Conservation (phyloP, 148 eudicot species). For the Nyssa sinensis region DNA sequence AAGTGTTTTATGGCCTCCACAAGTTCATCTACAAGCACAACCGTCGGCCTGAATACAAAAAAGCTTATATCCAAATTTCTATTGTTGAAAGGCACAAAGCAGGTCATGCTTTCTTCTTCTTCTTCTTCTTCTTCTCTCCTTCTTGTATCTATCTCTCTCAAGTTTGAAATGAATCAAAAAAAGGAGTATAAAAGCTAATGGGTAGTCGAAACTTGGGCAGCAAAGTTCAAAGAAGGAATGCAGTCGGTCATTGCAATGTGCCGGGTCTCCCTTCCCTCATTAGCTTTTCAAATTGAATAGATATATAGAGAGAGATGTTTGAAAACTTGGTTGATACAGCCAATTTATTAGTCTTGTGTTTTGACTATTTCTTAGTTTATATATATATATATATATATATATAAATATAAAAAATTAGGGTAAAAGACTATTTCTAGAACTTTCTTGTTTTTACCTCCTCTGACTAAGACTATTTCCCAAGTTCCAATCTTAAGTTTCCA, state of each 20-base stretch:
- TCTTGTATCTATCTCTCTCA: neutral
- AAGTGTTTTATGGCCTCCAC: conserved; percentile 35
- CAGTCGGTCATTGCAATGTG: neutral
- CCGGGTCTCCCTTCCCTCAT: neutral
- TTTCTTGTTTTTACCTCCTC: no score
- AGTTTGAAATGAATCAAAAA: no score
- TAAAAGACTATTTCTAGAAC: no score
- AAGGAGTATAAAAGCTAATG: neutral
- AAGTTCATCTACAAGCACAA: conserved; percentile 38
- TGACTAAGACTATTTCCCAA: no score
- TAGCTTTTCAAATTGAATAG: neutral
- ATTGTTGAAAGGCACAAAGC: conserved; percentile 42
- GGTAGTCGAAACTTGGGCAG: neutral
- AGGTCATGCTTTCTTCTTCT: conserved; percentile 27
- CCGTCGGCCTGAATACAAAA: conserved; percentile 36
- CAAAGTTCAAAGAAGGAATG: neutral
- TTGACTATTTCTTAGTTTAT: conserved; percentile 3
- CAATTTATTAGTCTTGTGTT: neutral
- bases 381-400: neutral
- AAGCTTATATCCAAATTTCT: conserved; percentile 37
- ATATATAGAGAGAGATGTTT: neutral
- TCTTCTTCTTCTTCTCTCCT: conserved; percentile 6
- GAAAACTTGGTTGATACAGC: neutral
- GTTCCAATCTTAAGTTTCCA: no score
- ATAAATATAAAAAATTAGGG: neutral